Evolutionary conservation across 257 asterid species (phyloP).

Genomic region (Nicotiana obtusifolia): DNA sequence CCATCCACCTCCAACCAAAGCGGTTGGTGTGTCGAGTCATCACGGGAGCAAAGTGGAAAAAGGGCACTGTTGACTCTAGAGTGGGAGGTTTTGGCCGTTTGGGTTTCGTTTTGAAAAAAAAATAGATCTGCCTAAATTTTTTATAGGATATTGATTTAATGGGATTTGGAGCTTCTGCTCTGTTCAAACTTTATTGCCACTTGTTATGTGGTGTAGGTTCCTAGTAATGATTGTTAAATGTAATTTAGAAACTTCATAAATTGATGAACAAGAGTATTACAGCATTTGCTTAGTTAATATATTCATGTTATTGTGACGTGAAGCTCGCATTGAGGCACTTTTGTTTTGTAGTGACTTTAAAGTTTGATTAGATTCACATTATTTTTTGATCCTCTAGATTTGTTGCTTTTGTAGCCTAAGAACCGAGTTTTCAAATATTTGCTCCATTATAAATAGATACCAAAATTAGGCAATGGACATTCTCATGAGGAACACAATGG

Average conservation of each 20-base stretch:
- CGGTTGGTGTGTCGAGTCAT: background rate
- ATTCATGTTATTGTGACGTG: background rate
- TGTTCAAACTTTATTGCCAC: background rate
- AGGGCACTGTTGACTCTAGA: background rate
- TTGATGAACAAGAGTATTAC: background rate
- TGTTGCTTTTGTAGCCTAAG: background rate
- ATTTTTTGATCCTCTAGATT: background rate
- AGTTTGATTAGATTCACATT: background rate
- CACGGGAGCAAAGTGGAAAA: background rate
- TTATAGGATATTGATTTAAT: background rate
- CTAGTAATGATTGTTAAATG: background rate
- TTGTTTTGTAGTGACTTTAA: background rate
- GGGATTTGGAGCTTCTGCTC: background rate
- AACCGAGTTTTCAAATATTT: background rate
- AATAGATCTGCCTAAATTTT: background rate
- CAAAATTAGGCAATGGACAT: background rate
- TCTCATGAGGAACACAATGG: background rate
- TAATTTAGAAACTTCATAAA: conserved; percentile 1
- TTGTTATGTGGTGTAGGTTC: background rate
- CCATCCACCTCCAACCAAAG: background rate
- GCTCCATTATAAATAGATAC: background rate
- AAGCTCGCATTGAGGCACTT: background rate
- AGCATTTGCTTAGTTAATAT: background rate
- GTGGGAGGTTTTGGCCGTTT: background rate
- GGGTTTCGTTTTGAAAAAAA: background rate